Evolutionary conservation across 2,329 filamentous ascomycete genomes (phyloP), one percentile per base, ranked within the genome.

Genomic region (Beauveria asiatica): DNA sequence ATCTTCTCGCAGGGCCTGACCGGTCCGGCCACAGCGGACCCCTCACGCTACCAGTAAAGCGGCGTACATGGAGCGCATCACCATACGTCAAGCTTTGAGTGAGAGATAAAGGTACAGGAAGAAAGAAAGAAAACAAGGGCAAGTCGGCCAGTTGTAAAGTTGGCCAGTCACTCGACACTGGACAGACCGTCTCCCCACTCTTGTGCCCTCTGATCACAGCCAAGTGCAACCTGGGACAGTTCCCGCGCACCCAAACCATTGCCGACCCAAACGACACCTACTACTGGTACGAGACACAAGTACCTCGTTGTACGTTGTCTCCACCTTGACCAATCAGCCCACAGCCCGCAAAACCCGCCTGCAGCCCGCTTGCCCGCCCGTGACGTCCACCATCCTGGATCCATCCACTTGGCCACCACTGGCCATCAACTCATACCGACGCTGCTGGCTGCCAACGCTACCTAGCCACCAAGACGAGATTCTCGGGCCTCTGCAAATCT

Each of bases 261-360:
- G 17, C 41, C 41, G n/a, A 42, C n/a, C n/a, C 41, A 42, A 42
- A 42, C 16, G 17, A 19, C 9, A 13, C 27, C 27, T 51, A 30
- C 27, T 51, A 30, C 21, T 33, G 10, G 30, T 33, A 33, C 30
- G 11, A 17, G 33, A 45, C 45, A 16, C 21, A 33, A 39, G 44
- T 48, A 57, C 44, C 30, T 49, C 54, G 11, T 19, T 57, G 45
- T 57, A 57, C 55, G 23, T 25, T 25, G 11, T 25, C 23, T 33
- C 21, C 33, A 8, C 46, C 23, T 17, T 6, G 23, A 23, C 56
- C 56, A 50, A 58, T 51, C 37, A 44, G 10, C 7, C 30, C 17
- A 11, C 56, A 51, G 45, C 56, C 56, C 56, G 56, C 46, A 42
- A 44, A 51, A 33, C 46, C 37, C 46, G 55, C 46, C 33, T 51